Conservation (phyloP, 2,329 filamentous ascomycete genomes). For the Monilinia fructicola region DNA sequence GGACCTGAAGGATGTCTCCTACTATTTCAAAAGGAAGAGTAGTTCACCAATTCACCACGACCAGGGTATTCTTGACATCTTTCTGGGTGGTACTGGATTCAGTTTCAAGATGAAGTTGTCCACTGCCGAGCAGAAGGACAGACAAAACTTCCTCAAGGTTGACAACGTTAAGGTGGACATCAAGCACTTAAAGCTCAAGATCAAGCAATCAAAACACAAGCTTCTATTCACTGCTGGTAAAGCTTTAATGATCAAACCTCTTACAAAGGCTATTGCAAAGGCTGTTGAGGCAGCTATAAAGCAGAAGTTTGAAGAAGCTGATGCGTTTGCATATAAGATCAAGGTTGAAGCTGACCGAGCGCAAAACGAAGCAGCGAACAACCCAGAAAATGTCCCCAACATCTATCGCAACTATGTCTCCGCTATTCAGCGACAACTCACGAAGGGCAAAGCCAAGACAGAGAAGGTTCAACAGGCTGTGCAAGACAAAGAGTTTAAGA, state of each 20-base stretch:
- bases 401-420: conserved; percentile 82
- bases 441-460: conserved; percentile 77
- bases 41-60: conserved; percentile 89
- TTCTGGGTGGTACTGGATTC: conserved; percentile 83
- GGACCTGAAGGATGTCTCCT: conserved; percentile 87
- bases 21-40: conserved; percentile 92
- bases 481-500: conserved; percentile 72
- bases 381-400: conserved; percentile 66
- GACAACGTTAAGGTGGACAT: conserved; percentile 84
- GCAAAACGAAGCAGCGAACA: conserved; percentile 49
- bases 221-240: conserved; percentile 83
- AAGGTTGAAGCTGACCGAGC: conserved; percentile 81
- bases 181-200: conserved; percentile 79
- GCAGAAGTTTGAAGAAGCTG: conserved; percentile 74
- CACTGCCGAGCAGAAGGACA: conserved; percentile 72
- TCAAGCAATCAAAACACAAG: conserved; percentile 96
- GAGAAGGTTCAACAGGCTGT: conserved; percentile 70
- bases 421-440: conserved; percentile 70
- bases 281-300: conserved; percentile 83
- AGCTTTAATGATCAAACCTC: conserved; percentile 77
- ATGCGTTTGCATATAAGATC: conserved; percentile 70
- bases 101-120: conserved; percentile 90
- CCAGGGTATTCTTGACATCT: conserved; percentile 82
- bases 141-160: conserved; percentile 88
- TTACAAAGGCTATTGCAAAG: conserved; percentile 75